phyloP scores from a whole-genome alignment of 495 filamentous ascomycete species.

The Hyaloscypha variabilis region DNA sequence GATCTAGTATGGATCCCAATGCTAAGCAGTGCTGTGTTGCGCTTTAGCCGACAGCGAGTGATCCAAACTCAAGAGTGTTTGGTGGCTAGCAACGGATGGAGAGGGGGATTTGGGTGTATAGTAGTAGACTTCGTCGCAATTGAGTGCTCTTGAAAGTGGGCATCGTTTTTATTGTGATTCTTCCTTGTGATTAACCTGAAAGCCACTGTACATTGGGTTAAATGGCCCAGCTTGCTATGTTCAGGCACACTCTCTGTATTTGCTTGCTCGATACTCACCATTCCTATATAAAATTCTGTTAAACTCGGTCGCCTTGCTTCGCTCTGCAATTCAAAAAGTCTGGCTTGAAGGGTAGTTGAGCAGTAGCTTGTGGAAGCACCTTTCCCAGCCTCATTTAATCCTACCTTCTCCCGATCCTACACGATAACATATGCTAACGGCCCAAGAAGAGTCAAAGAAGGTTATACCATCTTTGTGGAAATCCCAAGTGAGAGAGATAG shows the following conservation, averaged over 20 bases:
- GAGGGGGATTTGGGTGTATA: conserved; percentile 27
- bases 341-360: no score
- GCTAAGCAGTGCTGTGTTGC: conserved; percentile 33
- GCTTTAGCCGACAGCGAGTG: conserved; percentile 25
- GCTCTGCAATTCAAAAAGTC: no score
- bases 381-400: no score
- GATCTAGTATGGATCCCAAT: conserved; percentile 22
- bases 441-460: no score
- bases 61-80: conserved; percentile 20
- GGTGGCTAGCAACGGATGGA: conserved; percentile 14
- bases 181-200: neutral
- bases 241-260: neutral
- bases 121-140: conserved; percentile 27
- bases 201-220: neutral
- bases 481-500: no score
- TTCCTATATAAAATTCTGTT: no score
- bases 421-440: no score
- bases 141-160: conserved; percentile 2
- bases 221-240: neutral
- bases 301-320: no score
- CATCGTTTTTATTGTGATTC: neutral
- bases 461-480: no score
- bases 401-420: no score
- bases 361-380: no score
- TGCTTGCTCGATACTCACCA: no score